Evolutionary conservation across 1,139 yeast genomes (phyloP).

Genomic region (Tardiomyces digboiensis): DNA sequence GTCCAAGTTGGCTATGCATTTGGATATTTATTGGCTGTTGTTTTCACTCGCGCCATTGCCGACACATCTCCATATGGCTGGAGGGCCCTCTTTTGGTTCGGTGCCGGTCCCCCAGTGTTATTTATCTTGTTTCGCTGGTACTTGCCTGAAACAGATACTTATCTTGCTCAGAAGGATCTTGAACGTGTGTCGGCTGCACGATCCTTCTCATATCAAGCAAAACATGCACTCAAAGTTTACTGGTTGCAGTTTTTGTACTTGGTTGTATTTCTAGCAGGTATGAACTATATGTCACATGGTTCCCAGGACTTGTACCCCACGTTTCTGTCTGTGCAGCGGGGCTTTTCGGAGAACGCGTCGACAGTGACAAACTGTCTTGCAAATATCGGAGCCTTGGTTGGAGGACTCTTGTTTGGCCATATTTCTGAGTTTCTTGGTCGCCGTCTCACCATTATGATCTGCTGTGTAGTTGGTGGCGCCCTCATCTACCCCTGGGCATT

Average conservation of each 20-base stretch:
- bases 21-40: conserved; percentile 55
- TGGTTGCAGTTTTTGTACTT: conserved; percentile 38
- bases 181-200: conserved; percentile 14
- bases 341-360: conserved; percentile 39
- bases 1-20: conserved; percentile 69
- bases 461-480: conserved; percentile 61
- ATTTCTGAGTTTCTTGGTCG: conserved; percentile 51
- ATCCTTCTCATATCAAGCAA: conserved; percentile 18
- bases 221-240: conserved; percentile 22
- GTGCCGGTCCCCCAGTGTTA: conserved; percentile 58
- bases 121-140: conserved; percentile 44
- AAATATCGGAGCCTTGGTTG: conserved; percentile 58
- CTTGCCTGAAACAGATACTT: conserved; percentile 56
- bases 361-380: conserved; percentile 65
- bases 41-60: conserved; percentile 51
- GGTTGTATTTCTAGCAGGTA: conserved; percentile 51
- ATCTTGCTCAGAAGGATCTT: conserved; percentile 25
- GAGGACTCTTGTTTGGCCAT: conserved; percentile 58
- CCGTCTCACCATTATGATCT: conserved; percentile 44
- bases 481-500: conserved; percentile 70
- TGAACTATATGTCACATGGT: conserved; percentile 64
- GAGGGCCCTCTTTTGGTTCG: conserved; percentile 76
- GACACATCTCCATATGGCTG: conserved; percentile 47
- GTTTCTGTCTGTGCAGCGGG: conserved; percentile 46
- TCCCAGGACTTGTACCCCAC: conserved; percentile 71